Conservation (phyloP, 257 asterid species). For the Galeopsis tetrahit region DNA sequence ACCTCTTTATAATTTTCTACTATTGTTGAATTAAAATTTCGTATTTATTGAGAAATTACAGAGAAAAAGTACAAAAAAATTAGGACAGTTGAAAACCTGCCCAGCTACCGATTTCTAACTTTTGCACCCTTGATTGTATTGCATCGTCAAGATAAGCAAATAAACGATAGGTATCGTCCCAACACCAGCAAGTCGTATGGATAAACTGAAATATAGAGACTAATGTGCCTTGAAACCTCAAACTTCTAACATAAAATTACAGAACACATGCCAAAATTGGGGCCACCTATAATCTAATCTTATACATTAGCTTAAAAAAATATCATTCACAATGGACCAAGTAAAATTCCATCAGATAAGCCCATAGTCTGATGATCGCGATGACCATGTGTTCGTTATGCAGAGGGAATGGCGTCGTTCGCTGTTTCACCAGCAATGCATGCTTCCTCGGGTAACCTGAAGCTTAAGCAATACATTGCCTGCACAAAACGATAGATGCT, state of each 20-base stretch:
- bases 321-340: neutral
- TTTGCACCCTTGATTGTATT: no score
- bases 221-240: neutral
- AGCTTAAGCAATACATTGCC: constrained; percentile 95
- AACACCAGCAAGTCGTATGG: no score
- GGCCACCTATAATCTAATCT: neutral
- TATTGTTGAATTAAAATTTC: no score
- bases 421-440: constrained; percentile 44
- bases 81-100: no score
- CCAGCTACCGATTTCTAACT: no score
- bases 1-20: no score
- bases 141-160: neutral
- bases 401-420: constrained; percentile 17
- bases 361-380: neutral
- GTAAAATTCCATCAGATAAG: neutral
- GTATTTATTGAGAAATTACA: no score
- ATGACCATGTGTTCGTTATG: neutral
- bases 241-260: neutral
- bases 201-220: no score
- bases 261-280: constrained; percentile 13
- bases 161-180: no score
- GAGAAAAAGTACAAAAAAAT: no score
- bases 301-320: neutral
- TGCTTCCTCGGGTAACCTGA: constrained; percentile 86
- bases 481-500: constrained; percentile 35